Evolutionary conservation across 2,329 filamentous ascomycete species (phyloP), one percentile per base, ranked within the genome.

Genomic region (Dryadomyces quercivorus): DNA sequence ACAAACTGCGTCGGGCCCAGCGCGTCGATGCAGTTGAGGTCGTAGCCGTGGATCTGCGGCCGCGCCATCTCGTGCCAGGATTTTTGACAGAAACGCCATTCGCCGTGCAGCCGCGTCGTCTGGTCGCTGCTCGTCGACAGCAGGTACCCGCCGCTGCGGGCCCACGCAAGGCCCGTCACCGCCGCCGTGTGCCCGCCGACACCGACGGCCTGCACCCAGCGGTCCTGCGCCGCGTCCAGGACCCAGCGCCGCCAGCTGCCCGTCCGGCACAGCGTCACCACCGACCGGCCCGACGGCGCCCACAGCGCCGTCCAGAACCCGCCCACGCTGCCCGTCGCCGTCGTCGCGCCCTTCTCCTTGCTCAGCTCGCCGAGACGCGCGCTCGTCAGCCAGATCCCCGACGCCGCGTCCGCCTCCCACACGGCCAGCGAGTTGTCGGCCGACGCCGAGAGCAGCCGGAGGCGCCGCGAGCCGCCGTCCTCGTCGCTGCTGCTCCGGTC

Each of bases 11-110:
- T 77, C 8, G 78, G 69, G 8, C 81, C 83, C 5, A 96, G 74
- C 0, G 83, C 79, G 63, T 90, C 86, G 59, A 97, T 84, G 67
- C 93, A 97, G 72, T 97, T 98, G 54, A 98, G 77, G 67, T 98
- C 92, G 67, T 98, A 98, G 42, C 93, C 93, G 66, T 98, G 93
- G 60, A 98, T 98, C 67, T 98, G 93, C 4, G 93, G 93, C 51
- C 93, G 78, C 1, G 91, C 86, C 74, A 97, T 90, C 67, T 98
- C 93, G 68, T 97, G 92, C 93, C 93, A 98, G 12, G 88, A 89
- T 34, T 20, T 20, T 26, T 3, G 18, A n/a, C n/a, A n/a, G n/a
- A n/a, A n/a, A n/a, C n/a, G 26, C 93, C 92, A 97, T 63, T 83
- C 74, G 1, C 88, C 85, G 66, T 92, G 88, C 20, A 97, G 75